A percentile compares a stretch with the other conserved stretches of the same genome.
Conservation (phyloP, 2,329 filamentous ascomycete species). For the Immersiporthe knoxdaviesiana region DNA sequence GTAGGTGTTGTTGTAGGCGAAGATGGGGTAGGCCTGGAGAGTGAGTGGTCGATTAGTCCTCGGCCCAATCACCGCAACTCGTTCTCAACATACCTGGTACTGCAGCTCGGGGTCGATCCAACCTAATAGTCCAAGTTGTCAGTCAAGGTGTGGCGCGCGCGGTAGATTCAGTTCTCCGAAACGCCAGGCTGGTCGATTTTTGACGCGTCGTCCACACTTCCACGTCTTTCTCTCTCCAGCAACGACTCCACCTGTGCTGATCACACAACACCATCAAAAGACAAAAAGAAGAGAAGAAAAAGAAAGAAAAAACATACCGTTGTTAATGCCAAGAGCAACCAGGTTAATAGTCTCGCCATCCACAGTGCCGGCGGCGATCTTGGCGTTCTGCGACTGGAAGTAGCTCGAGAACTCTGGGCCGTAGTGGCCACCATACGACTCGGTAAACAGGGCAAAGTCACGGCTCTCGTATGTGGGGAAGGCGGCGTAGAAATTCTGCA, state of each 20-base stretch:
- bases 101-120: slow-evolving; percentile 54
- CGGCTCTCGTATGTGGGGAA: slow-evolving; percentile 66
- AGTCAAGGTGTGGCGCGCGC: no score
- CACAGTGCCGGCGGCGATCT: slow-evolving; percentile 48
- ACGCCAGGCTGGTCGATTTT: not conserved
- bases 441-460: slow-evolving; percentile 58
- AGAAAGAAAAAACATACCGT: not conserved
- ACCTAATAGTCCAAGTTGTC: slow-evolving; percentile 44
- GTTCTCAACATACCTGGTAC: slow-evolving; percentile 37
- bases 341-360: slow-evolving; percentile 51
- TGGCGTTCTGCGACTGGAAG: slow-evolving; percentile 60
- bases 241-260: not conserved
- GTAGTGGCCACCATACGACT: slow-evolving; percentile 63
- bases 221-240: not conserved
- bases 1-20: slow-evolving; percentile 49
- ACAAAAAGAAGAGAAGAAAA: no score
- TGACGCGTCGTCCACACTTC: not conserved
- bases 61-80: not conserved
- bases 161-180: no score
- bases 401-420: slow-evolving; percentile 54
- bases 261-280: not conserved
- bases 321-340: slow-evolving; percentile 47
- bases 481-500: slow-evolving; percentile 64
- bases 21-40: slow-evolving; percentile 43
- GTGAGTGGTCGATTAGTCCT: not conserved